A percentile compares a stretch with the other conserved stretches of the same genome.
Conservation (phyloP, 2,329 filamentous ascomycete species). For the Ophiostoma ips region DNA sequence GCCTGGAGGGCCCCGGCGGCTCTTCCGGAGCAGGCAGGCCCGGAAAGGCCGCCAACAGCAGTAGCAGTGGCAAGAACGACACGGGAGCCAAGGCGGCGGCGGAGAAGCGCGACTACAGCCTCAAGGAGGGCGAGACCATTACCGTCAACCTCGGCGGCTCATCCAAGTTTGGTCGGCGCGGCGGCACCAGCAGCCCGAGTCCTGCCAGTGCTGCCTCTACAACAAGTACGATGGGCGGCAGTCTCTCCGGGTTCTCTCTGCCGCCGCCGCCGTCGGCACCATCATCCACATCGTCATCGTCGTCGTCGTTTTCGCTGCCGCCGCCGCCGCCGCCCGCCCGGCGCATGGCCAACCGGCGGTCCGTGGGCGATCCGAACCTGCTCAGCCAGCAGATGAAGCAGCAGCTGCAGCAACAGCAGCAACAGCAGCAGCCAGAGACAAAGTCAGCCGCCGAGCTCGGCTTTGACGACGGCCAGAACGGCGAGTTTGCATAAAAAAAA, state of each 20-base stretch:
- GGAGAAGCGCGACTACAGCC: conserved; percentile 60
- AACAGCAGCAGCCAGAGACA: conserved; percentile 40
- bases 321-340: conserved; percentile 50
- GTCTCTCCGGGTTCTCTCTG: conserved; percentile 51
- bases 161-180: conserved; percentile 36
- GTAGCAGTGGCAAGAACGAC: background rate
- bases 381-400: conserved; percentile 4
- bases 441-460: conserved; percentile 45
- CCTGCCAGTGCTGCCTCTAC: background rate
- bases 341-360: conserved; percentile 18
- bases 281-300: conserved; percentile 42
- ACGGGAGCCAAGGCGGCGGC: conserved; percentile 15
- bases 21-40: too few species aligned
- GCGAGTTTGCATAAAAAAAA: conserved; percentile 51
- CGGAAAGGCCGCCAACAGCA: conserved; percentile 24
- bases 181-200: conserved; percentile 13
- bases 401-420: conserved; percentile 13
- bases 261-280: conserved; percentile 48
- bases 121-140: conserved; percentile 85
- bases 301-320: conserved; percentile 29
- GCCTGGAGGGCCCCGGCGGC: conserved; percentile 27
- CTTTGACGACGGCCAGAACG: conserved; percentile 80
- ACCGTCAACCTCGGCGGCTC: conserved; percentile 57
- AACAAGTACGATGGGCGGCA: conserved; percentile 6
- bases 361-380: conserved; percentile 10